A percentile compares a stretch with the other conserved stretches of the same genome.
These are phyloP conservation scores for Wakefieldia striispora DNA, from an alignment of 768 basidiomycete species.

Conservation along the genomic window DNA sequence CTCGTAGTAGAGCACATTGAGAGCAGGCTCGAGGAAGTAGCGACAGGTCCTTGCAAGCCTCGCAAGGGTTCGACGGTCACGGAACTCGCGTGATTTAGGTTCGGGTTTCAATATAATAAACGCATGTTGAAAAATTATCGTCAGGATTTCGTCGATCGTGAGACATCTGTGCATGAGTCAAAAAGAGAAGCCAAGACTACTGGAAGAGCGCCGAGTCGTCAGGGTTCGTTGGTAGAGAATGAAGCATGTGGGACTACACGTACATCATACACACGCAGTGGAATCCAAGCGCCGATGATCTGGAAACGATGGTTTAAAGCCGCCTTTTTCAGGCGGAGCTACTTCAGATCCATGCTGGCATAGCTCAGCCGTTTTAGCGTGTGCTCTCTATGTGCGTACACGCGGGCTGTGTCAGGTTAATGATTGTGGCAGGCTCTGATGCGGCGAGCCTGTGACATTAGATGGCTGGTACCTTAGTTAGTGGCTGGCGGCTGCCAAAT, in stretches of 20 bases:
- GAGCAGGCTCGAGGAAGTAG: conserved; percentile 33
- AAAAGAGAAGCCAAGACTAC: conserved; percentile 16
- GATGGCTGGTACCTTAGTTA: conserved; percentile 18
- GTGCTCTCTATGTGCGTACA: not conserved
- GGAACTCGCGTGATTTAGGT: conserved; percentile 27
- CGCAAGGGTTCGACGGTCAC: conserved; percentile 31
- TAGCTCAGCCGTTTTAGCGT: not conserved
- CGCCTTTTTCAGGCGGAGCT: conserved; percentile 25
- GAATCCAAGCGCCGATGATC: conserved; percentile 11
- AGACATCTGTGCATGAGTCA: conserved; percentile 34
- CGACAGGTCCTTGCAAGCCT: conserved; percentile 31
- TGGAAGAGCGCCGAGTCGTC: conserved; percentile 1
- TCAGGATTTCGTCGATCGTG: conserved; percentile 33
- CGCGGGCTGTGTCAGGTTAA: conserved; percentile 14
- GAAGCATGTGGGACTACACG: conserved; percentile 7
- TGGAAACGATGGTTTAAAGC: not conserved
- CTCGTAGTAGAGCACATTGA: conserved; percentile 32
- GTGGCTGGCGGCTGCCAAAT: conserved; percentile 10
- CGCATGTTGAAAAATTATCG: conserved; percentile 30
- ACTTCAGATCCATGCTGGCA: conserved; percentile 2
- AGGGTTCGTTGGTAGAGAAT: not conserved
- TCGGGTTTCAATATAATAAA: conserved; percentile 28
- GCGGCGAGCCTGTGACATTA: not conserved
- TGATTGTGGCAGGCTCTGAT: conserved; percentile 21
- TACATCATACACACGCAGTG: conserved; percentile 25